Evolutionary conservation across 1,139 yeast genomes (phyloP).

Genomic region (Pichia terricola): DNA sequence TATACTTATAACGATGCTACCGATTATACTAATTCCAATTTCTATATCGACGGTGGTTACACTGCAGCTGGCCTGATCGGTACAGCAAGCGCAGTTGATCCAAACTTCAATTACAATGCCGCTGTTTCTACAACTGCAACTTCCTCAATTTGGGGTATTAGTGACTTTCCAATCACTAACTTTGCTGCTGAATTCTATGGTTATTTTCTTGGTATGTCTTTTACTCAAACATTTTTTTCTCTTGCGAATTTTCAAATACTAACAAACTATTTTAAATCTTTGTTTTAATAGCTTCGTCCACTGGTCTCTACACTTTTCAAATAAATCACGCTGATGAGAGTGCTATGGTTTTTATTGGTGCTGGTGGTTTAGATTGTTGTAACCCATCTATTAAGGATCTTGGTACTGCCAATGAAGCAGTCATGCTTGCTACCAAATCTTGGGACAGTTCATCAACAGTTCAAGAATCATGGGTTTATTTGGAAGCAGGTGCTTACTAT

Average conservation of each 20-base stretch:
- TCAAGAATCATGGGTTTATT: constrained; percentile 1
- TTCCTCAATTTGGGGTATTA: constrained; percentile 1
- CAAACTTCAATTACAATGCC: constrained; percentile 1
- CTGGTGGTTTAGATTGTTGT: constrained; percentile 25
- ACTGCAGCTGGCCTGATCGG: not conserved
- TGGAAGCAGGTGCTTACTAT: constrained; percentile 10
- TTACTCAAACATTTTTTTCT: not conserved
- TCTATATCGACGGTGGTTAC: constrained; percentile 4
- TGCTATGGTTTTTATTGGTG: constrained; percentile 20
- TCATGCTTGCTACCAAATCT: constrained; percentile 3
- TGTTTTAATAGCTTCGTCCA: constrained; percentile 9
- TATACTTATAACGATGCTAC: not conserved
- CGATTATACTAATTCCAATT: constrained; percentile 1
- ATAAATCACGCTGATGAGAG: constrained; percentile 21
- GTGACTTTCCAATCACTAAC: constrained; percentile 1
- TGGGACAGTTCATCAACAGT: not conserved
- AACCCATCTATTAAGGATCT: constrained; percentile 6
- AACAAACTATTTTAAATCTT: not conserved
- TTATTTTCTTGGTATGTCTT: constrained; percentile 8
- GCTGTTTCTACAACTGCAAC: constrained; percentile 3
- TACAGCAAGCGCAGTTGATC: constrained; percentile 1
- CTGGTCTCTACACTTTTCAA: constrained; percentile 21
- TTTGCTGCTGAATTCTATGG: constrained; percentile 9
- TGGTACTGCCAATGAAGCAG: constrained; percentile 5
- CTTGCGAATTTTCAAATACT: not conserved